Evolutionary conservation across 1,284 basidiomycete species (phyloP), one percentile per base, ranked within the genome.

Genomic region (Schizophyllum amplum): DNA sequence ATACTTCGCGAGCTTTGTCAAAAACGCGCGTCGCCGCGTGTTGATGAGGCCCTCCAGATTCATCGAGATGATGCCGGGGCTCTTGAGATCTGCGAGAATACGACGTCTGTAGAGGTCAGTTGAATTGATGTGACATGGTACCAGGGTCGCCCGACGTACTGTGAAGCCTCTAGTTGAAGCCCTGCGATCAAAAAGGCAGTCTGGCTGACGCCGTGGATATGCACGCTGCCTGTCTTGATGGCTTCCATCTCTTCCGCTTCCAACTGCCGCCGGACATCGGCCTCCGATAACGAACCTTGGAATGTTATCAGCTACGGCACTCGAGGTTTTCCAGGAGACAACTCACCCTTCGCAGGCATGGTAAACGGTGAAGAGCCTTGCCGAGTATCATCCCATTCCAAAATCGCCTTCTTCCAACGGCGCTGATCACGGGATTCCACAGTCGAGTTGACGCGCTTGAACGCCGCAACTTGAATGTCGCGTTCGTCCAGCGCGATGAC

Each of bases 401-500:
- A 47, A 13, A 63, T 42, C 26, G 24, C 25, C 4, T 17, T 20
- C 17, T 53, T 33, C 62, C 62, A 64, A 1, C 53, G 27, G 9
- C 24, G 13, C 6, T 23, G 22, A 21, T 53, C 6, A 7, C 23
- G 24, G 20, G 50, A n/a, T 1, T 48, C 25, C 2, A 62, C 13
- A 4, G 54, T 51, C 48, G 42, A 1, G 25, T 46, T 51, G 15
- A 64, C 46, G 17, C 60, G 57, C 11, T 52, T 46, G 50, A 56
- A 60, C 4, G 33, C 52, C 1, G 20, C 47, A 7, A 54, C 53
- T 33, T 64, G 60, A 9, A 42, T 46, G 21, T 57, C 51, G 42
- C 55, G 53, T 25, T 64, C 63, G 23, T 51, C 58, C 20, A 58
- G 25, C 0, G 63, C 63, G 0, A 61, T 53, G 11, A 61, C 52